These are phyloP conservation scores for Dichomitus squalens DNA, from an alignment of 1,284 basidiomycete species.

Conservation along the genomic window DNA sequence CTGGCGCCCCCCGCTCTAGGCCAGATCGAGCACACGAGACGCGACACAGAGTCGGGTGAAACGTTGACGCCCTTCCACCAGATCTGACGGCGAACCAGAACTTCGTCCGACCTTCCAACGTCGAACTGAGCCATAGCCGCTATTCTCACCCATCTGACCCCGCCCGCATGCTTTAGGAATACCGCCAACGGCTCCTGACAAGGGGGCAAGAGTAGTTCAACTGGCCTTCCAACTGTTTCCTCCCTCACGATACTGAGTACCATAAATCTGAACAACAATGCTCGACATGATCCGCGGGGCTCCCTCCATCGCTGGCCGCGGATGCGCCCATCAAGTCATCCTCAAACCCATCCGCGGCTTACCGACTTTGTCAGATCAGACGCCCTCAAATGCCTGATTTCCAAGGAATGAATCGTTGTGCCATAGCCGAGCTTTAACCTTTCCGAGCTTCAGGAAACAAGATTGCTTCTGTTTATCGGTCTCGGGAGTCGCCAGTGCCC, in stretches of 20 bases:
- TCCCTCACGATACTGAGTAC: no score
- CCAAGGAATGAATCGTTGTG: neutral
- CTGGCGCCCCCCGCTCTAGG: neutral
- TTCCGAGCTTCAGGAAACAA: neutral
- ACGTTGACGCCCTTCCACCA: neutral
- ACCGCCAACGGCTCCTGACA: neutral
- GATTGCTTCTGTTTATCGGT: no score
- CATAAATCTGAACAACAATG: no score
- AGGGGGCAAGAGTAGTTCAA: no score
- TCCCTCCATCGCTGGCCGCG: neutral
- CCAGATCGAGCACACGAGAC: neutral
- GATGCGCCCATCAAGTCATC: no score
- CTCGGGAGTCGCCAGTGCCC: no score
- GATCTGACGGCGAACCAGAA: neutral
- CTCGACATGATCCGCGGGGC: no score
- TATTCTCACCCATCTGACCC: neutral
- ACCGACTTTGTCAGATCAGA: neutral
- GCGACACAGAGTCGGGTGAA: neutral
- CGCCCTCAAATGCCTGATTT: neutral
- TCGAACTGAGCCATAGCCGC: neutral
- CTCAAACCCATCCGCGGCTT: no score
- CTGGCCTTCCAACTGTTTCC: no score
- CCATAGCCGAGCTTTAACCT: neutral
- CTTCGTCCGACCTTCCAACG: neutral
- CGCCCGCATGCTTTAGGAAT: neutral